Conservation (phyloP, 2,329 filamentous ascomycete species). For the Colletotrichum higginsianum region DNA sequence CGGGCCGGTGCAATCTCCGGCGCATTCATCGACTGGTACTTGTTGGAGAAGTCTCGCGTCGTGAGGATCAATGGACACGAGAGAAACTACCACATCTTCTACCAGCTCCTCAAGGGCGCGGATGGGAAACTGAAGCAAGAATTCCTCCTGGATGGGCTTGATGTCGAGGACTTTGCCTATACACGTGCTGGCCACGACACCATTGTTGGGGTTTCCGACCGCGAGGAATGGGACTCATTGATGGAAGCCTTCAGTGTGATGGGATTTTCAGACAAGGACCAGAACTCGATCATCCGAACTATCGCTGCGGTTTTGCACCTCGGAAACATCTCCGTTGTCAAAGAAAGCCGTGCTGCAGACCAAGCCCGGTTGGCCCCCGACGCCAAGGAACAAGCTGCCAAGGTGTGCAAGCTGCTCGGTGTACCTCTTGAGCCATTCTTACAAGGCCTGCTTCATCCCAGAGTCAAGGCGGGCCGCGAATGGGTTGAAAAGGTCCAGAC, state of each 20-base stretch:
- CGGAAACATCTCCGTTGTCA: slow-evolving; percentile 90
- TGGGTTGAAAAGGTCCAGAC: slow-evolving; percentile 99
- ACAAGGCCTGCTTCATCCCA: slow-evolving; percentile 90
- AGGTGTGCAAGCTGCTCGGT: slow-evolving; percentile 86
- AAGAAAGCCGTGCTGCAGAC: slow-evolving; percentile 91
- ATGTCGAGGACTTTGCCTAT: slow-evolving; percentile 91
- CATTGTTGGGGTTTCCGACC: slow-evolving; percentile 91
- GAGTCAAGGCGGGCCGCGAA: slow-evolving; percentile 94
- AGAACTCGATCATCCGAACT: slow-evolving; percentile 85
- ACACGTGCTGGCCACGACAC: slow-evolving; percentile 92
- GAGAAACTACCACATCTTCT: slow-evolving; percentile 97
- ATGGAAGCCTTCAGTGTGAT: slow-evolving; percentile 96
- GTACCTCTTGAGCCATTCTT: slow-evolving; percentile 89
- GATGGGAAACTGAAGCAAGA: slow-evolving; percentile 80
- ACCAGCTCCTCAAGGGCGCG: slow-evolving; percentile 91
- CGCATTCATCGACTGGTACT: slow-evolving; percentile 98
- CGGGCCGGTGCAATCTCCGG: slow-evolving; percentile 91
- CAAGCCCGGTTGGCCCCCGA: slow-evolving; percentile 88
- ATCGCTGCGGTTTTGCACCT: slow-evolving; percentile 93
- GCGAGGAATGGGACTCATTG: slow-evolving; percentile 89
- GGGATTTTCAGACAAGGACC: slow-evolving; percentile 90
- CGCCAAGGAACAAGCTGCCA: slow-evolving; percentile 80
- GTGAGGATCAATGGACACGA: slow-evolving; percentile 90
- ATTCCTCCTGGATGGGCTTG: slow-evolving; percentile 81
- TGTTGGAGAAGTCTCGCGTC: slow-evolving; percentile 97